Evolutionary conservation across 176 grass and related monocot genomes (phyloP).

Genomic region (Oryza rufipogon): DNA sequence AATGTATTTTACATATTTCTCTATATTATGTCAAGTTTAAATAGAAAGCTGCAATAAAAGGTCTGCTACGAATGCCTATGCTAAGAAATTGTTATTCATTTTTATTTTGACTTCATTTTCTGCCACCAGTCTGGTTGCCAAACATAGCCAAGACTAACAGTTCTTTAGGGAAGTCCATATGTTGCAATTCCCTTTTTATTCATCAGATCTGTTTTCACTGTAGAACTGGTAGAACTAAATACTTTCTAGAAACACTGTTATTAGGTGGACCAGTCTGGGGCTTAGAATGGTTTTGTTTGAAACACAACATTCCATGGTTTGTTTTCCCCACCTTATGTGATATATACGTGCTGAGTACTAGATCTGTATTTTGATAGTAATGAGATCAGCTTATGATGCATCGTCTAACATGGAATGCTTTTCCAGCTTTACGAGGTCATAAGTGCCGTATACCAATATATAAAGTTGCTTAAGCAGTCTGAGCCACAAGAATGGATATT

Average conservation of each 20-base stretch:
- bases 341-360: neutral
- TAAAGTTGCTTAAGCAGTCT: conserved; percentile 73
- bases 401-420: conserved; percentile 21
- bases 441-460: conserved; percentile 77
- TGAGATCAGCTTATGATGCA: neutral
- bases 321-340: neutral
- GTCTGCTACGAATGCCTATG: neutral
- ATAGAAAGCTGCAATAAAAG: conserved; percentile 1
- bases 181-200: neutral
- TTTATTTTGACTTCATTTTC: neutral
- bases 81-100: neutral
- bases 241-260: neutral
- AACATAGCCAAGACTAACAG: conserved; percentile 1
- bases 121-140: neutral
- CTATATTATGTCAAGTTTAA: neutral
- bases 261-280: neutral
- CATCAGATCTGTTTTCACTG: neutral
- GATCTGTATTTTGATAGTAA: neutral
- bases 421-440: conserved; percentile 78
- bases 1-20: conserved; percentile 8
- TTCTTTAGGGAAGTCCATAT: neutral
- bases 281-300: neutral
- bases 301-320: neutral
- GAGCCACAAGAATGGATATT: conserved; percentile 96
- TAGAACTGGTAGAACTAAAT: conserved; percentile 10